Evolutionary conservation across 441 rosid species (phyloP), one percentile per base, ranked within the genome.

Genomic region (Bocquillonia castaneifolia): DNA sequence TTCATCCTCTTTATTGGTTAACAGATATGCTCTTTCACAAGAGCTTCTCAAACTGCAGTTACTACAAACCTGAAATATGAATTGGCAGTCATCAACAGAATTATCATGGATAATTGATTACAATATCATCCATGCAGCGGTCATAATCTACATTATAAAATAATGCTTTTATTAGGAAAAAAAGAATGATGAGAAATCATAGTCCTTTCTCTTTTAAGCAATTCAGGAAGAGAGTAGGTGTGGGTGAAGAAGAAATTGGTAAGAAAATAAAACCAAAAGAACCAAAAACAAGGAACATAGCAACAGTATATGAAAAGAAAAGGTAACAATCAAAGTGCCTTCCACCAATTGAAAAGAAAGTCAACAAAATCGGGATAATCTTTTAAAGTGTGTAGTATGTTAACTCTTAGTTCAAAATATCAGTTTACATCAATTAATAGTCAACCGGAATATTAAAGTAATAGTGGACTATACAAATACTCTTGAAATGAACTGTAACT

Each of bases 1-100:
- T 77, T 91, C 99, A 15, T 91, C 95, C 86, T 93, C 97, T 77
- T 88, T 93, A 70, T 89, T 89, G 36, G 96, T 84, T 62, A 87
- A 29, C 54, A 93, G 85, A 83, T 80, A 93, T 20, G 86, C 98
- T 78, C 76, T 86, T 57, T 88, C 96, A 70, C 98, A 93, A 42
- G 94, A 80, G 76, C 78, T 89, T 76, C 98, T 91, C 80, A 91
- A 81, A 75, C 88, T 85, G 84, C 98, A 93, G 73, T 86, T 85
- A 77, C 98, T 89, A 80, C 98, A 93, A 70, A 93, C 91, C 98
- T 93, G 90, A 72, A 79, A 78, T 65, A 72, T 26, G 52, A 56
- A 77, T 37, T 56, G 69, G 69, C 50, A 31, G 60, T 71, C 67
- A 72, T 52, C 64, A 56, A 59, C 70, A 32, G 59, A 73, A 28